phyloP scores from a whole-genome alignment of 139 green algal genomes.

The Chlorella sorokiniana region DNA sequence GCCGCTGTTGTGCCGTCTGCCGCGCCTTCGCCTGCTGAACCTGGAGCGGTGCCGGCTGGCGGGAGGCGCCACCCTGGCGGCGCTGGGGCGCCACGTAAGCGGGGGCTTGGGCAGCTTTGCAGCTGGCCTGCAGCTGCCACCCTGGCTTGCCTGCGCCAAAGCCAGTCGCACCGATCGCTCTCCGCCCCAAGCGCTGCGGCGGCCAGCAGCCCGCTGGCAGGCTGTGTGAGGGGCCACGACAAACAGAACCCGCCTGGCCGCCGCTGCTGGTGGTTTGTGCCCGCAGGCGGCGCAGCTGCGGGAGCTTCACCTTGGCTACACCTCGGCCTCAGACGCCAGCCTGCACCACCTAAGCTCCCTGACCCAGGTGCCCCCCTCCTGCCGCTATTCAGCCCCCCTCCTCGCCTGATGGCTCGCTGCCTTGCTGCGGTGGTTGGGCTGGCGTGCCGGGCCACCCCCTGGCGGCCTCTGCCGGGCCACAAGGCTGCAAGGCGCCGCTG shows the following conservation, averaged over 20 bases:
- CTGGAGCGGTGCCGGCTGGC: slow-evolving; percentile 39
- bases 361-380: background rate
- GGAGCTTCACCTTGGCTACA: background rate
- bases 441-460: too few species aligned
- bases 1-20: slow-evolving; percentile 27
- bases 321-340: background rate
- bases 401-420: too few species aligned
- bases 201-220: too few species aligned
- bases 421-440: too few species aligned
- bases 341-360: slow-evolving; percentile 7
- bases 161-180: background rate
- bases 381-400: too few species aligned
- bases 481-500: too few species aligned
- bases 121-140: too few species aligned
- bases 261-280: background rate
- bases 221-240: background rate
- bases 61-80: slow-evolving; percentile 27
- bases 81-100: slow-evolving; percentile 20
- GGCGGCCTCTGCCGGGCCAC: too few species aligned
- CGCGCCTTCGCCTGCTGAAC: slow-evolving; percentile 19
- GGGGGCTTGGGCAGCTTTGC: too few species aligned
- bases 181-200: too few species aligned
- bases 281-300: background rate
- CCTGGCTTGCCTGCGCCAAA: background rate
- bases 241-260: background rate